Conservation (phyloP, 2,329 filamentous ascomycete genomes). For the Aspergillus sergii region DNA sequence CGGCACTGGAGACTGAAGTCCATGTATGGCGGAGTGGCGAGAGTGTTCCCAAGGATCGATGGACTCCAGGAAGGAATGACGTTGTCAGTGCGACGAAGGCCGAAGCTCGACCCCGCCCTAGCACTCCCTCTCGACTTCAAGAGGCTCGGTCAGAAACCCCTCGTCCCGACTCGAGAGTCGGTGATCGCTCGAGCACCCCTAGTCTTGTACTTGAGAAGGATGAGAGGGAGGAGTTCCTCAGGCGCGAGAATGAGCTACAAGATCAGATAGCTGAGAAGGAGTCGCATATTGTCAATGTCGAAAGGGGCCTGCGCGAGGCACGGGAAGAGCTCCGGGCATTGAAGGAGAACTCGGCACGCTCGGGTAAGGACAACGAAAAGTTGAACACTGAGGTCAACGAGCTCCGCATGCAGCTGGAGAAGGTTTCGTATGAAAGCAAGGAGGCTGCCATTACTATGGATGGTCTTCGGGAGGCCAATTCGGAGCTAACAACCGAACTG, state of each 20-base stretch:
- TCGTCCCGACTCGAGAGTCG: slow-evolving; percentile 66
- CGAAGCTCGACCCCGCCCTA: slow-evolving; percentile 50
- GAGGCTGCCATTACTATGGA: slow-evolving; percentile 98
- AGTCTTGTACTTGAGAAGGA: slow-evolving; percentile 91
- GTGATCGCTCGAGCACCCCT: slow-evolving; percentile 84
- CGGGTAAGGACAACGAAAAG: slow-evolving; percentile 87
- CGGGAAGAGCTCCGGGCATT: slow-evolving; percentile 84
- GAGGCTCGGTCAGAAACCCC: slow-evolving; percentile 60
- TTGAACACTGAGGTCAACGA: slow-evolving; percentile 86
- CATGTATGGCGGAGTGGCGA: slow-evolving; percentile 87
- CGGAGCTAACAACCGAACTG: slow-evolving; percentile 86
- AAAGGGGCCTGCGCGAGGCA: slow-evolving; percentile 77
- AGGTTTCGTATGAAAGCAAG: slow-evolving; percentile 92
- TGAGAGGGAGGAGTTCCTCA: slow-evolving; percentile 92
- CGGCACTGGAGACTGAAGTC: slow-evolving; percentile 80
- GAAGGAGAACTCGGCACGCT: slow-evolving; percentile 81
- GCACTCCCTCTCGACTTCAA: slow-evolving; percentile 45
- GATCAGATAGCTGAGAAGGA: slow-evolving; percentile 96
- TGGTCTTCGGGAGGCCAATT: slow-evolving; percentile 90
- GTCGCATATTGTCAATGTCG: slow-evolving; percentile 73
- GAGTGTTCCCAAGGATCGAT: slow-evolving; percentile 82
- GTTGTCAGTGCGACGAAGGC: slow-evolving; percentile 52
- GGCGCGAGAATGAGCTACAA: slow-evolving; percentile 94
- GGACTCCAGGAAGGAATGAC: slow-evolving; percentile 69
- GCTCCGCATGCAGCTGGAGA: slow-evolving; percentile 94